Evolutionary conservation across 169 alveolate genomes (phyloP), one percentile per base, ranked within the genome.

Genomic region (Ichthyophthirius multifiliis): DNA sequence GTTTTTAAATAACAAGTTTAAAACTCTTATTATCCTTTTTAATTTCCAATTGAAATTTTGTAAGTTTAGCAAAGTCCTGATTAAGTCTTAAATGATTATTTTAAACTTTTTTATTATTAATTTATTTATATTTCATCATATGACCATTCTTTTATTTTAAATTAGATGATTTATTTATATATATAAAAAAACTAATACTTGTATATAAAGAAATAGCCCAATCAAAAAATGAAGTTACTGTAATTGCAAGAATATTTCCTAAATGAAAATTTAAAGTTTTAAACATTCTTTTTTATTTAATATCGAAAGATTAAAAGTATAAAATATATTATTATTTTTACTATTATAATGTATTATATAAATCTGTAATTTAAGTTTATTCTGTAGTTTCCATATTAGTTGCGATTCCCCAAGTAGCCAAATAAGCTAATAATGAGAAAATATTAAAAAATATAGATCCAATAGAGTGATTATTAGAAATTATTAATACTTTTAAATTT

Each of bases 401-500:
- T 4, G 65, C 39, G 16, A 78, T 65, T 16, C 63, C 63, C 84
- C 84, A 78, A 9, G 79, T 44, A 5, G 65, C 32, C 1, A 78
- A 35, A 78, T 78, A 78, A 9, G 75, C 41, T 27, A 78, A 37
- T 78, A 78, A 41, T 32, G 78, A 63, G 18, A 63, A 39, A 23
- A 62, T 20, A 6, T 64, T 64, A 13, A 16, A 31, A 48, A 78
- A 45, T 16, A 78, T 18, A 18, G 77, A 74, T 35, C 77, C 82
- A 10, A 74, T 79, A 65, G 82, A 76, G 82, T 20, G 87, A 67
- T 65, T 65, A 43, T 64, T 83, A 37, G 48, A 71, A 80, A 63
- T 55, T 20, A 39, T 78, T 12, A 86, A n/a, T 10, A 86, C 77
- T 16, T 80, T 75, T 62, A 86, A 43, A 63, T 86, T 86, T 18